Conservation (phyloP, 306 rosid genomes). For the Cucurbita pepo region DNA sequence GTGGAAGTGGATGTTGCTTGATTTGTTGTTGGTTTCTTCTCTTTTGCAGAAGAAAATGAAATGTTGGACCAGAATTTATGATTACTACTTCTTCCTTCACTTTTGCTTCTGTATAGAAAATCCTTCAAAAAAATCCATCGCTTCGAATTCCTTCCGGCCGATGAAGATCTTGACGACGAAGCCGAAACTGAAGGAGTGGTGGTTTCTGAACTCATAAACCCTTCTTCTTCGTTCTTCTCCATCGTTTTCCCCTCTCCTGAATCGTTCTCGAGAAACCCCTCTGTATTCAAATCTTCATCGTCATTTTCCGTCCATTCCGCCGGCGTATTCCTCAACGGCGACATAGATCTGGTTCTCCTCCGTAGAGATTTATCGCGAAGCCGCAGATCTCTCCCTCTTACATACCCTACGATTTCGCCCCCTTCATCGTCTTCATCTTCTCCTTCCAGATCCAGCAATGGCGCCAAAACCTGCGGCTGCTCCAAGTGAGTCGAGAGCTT, state of each 20-base stretch:
- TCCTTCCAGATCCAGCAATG: constrained; percentile 61
- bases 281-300: neutral
- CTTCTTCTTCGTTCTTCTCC: constrained; percentile 23
- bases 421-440: constrained; percentile 21
- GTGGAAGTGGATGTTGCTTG: neutral
- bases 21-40: constrained; percentile 35
- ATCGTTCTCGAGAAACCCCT: constrained; percentile 7
- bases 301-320: constrained; percentile 39
- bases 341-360: constrained; percentile 86
- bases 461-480: constrained; percentile 56
- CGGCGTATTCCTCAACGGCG: constrained; percentile 47
- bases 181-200: constrained; percentile 53
- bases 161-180: constrained; percentile 79
- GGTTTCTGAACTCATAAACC: constrained; percentile 18
- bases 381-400: constrained; percentile 83
- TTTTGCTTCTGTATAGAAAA: constrained; percentile 76
- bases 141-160: constrained; percentile 83
- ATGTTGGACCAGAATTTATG: constrained; percentile 76
- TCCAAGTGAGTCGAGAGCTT: constrained; percentile 69
- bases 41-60: constrained; percentile 53
- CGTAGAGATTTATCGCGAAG: constrained; percentile 44
- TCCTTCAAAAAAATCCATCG: constrained; percentile 82
- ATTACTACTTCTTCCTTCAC: constrained; percentile 84
- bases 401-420: constrained; percentile 1
- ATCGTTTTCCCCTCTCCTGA: constrained; percentile 14